phyloP scores from a whole-genome alignment of 2,329 filamentous ascomycete genomes.

The Nemania bipapillata region DNA sequence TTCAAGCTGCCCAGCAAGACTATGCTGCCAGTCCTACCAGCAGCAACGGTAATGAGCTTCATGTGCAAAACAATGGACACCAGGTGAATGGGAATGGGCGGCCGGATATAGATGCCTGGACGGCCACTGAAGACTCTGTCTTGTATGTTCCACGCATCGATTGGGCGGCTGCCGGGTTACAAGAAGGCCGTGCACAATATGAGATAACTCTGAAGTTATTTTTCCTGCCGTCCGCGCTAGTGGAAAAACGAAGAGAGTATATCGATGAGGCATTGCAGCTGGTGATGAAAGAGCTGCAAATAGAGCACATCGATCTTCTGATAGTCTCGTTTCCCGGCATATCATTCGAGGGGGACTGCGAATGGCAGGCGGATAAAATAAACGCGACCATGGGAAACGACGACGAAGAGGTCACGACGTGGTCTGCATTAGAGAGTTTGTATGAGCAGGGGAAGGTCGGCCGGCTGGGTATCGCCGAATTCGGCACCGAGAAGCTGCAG shows the following conservation, averaged over 20 bases:
- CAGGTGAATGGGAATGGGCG: conserved; percentile 46
- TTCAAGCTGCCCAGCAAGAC: conserved; percentile 76
- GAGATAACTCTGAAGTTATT: conserved; percentile 97
- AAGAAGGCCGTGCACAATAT: conserved; percentile 85
- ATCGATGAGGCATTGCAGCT: conserved; percentile 81
- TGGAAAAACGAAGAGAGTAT: conserved; percentile 73
- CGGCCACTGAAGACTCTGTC: conserved; percentile 66
- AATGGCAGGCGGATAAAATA: conserved; percentile 75
- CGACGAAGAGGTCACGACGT: conserved; percentile 74
- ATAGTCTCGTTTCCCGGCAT: conserved; percentile 94
- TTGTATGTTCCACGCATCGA: conserved; percentile 83
- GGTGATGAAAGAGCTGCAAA: conserved; percentile 81
- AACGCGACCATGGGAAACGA: conserved; percentile 72
- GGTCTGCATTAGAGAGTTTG: conserved; percentile 78
- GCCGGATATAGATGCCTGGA: conserved; percentile 70
- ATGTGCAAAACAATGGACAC: conserved; percentile 49
- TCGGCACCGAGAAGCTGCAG: conserved; percentile 83
- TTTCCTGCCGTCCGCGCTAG: conserved; percentile 78
- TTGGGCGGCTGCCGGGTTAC: conserved; percentile 74
- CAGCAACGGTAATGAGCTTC: conserved; percentile 41
- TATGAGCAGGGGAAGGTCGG: conserved; percentile 76
- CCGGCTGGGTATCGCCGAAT: conserved; percentile 87
- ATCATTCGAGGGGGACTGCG: conserved; percentile 91
- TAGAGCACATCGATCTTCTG: conserved; percentile 81
- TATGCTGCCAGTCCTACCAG: conserved; percentile 54